Evolutionary conservation across 2,329 filamentous ascomycete genomes (phyloP), one percentile per base, ranked within the genome.

Genomic region (Thermoascus crustaceus): DNA sequence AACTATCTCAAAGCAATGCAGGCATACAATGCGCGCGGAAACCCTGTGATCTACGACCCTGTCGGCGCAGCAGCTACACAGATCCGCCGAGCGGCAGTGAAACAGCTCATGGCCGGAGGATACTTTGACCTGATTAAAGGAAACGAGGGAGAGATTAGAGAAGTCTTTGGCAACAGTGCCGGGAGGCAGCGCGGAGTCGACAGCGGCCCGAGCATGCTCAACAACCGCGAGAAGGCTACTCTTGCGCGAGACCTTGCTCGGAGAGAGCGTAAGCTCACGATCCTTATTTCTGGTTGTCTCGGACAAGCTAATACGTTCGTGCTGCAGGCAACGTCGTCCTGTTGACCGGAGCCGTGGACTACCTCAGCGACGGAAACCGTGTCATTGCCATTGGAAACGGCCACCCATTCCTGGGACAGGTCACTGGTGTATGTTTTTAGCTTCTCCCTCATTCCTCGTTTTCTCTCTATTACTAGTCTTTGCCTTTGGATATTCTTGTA

Each of bases 121-220:
- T 85, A 85, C 58, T 84, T 94, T 50, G 78, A 85, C 57, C 70
- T 95, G 26, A 88, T 96, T 61, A 96, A 96, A 57, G 89, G 89
- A 32, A 96, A 96, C 61, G 85, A 93, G 55, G 78, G 82, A 35
- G 91, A 96, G 60, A 87, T 96, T 42, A 69, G 74, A 31, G 79
- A 83, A 2, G 78, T 89, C 0, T 75, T 73, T 24, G 82, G 81
- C 26, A 67, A 72, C 27, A 61, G 55, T 16, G 58, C 58, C 7
- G 63, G 68, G 2, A 75, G 78, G 44, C 89, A 95, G 61, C 78
- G 81, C 27, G 89, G 89, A 32, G 89, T 96, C 7, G 89, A 96
- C 61, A 85, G 80, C 43, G 75, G 73, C 1, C 63, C 73, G 3
- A 76, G 77, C 32, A 67, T 67, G 3, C 58, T 76, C 43, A 54